These are phyloP conservation scores for Curvularia sp. DNA, from an alignment of 2,329 filamentous ascomycete species.

Conservation along the genomic window DNA sequence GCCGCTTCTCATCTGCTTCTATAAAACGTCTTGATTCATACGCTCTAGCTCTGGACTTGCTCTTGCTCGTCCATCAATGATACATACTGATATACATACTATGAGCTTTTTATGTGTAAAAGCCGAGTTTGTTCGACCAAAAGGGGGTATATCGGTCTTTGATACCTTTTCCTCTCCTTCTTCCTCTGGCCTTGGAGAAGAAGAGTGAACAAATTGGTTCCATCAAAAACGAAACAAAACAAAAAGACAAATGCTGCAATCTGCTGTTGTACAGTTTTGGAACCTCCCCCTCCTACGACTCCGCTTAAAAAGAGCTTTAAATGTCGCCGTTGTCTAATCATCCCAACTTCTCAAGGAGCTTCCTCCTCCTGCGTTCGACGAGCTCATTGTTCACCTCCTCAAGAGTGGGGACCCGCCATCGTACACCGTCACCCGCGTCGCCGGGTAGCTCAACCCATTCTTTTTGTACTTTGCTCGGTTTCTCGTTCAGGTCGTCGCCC, in stretches of 20 bases:
- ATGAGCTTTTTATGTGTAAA: slow-evolving; percentile 2
- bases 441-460: slow-evolving; percentile 86
- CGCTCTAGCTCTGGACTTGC: slow-evolving; percentile 28
- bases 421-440: slow-evolving; percentile 80
- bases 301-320: neutral
- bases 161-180: neutral
- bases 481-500: slow-evolving; percentile 54
- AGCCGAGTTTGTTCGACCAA: slow-evolving; percentile 15
- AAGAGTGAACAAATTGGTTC: neutral
- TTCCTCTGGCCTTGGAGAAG: slow-evolving; percentile 2
- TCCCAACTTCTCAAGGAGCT: slow-evolving; percentile 79
- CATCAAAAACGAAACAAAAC: neutral
- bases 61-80: slow-evolving; percentile 20
- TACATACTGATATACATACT: slow-evolving; percentile 17
- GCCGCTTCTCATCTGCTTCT: neutral
- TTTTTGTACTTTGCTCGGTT: slow-evolving; percentile 35
- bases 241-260: slow-evolving; percentile 6
- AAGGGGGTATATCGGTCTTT: slow-evolving; percentile 24
- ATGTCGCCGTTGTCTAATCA: slow-evolving; percentile 20
- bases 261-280: slow-evolving; percentile 17
- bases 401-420: slow-evolving; percentile 82
- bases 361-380: slow-evolving; percentile 81
- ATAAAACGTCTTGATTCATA: slow-evolving; percentile 2
- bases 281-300: slow-evolving; percentile 4
- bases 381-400: slow-evolving; percentile 96